These are phyloP conservation scores for Fraxinus sp. DNA, from an alignment of 305 asterid species.

Conservation along the genomic window DNA sequence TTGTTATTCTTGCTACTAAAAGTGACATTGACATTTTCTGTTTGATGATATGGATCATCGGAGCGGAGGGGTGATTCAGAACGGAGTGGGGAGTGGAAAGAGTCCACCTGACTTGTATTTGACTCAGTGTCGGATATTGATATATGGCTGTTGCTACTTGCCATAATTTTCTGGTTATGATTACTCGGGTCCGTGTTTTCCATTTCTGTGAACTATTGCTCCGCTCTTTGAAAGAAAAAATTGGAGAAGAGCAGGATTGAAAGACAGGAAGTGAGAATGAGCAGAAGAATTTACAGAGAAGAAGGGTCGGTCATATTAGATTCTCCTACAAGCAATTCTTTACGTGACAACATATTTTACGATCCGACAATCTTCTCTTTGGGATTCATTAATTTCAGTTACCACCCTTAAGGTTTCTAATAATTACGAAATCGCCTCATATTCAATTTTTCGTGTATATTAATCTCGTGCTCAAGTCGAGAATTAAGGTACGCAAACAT, in stretches of 20 bases:
- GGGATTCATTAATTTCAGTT: not conserved
- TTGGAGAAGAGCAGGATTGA: not conserved
- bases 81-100: constrained; percentile 74
- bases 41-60: constrained; percentile 51
- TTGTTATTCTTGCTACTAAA: constrained; percentile 29
- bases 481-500: not conserved
- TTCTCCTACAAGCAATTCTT: not conserved
- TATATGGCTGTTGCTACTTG: constrained; percentile 53
- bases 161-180: constrained; percentile 23
- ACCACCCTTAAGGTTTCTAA: not conserved
- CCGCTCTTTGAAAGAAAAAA: not conserved
- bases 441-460: not conserved
- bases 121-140: constrained; percentile 87
- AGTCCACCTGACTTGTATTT: constrained; percentile 58
- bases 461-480: not conserved
- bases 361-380: not conserved
- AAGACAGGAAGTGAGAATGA: not conserved
- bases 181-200: constrained; percentile 39
- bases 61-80: constrained; percentile 61
- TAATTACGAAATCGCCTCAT: not conserved
- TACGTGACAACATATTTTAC: not conserved
- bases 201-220: constrained; percentile 22
- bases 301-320: too few relatives aligned
- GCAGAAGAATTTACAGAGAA: not conserved
- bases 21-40: constrained; percentile 20